phyloP scores from a whole-genome alignment of 768 basidiomycete genomes.

The Trichaptum fuscoviolaceum region DNA sequence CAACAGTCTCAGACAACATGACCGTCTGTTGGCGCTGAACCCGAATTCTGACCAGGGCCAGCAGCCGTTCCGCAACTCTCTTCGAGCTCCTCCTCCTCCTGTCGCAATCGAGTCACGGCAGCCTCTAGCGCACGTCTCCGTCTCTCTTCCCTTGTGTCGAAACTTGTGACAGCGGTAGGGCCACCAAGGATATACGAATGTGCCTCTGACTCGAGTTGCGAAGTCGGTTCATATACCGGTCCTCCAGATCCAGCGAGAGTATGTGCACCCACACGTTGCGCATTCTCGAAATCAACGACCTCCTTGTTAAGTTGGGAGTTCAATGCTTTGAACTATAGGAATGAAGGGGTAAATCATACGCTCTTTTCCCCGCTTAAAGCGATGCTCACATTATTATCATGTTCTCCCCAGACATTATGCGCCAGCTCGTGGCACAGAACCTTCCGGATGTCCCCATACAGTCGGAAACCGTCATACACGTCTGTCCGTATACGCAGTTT shows the following conservation, averaged over 20 bases:
- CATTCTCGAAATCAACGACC: constrained; percentile 61
- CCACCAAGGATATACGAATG: constrained; percentile 54
- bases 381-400: constrained; percentile 62
- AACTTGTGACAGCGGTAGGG: constrained; percentile 10
- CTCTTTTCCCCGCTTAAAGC: not conserved
- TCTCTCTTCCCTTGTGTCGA: constrained; percentile 53
- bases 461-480: constrained; percentile 64
- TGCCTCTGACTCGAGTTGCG: constrained; percentile 53
- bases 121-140: constrained; percentile 53
- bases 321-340: constrained; percentile 60
- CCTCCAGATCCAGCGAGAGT: constrained; percentile 37
- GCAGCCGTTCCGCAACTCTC: constrained; percentile 58
- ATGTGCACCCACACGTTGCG: constrained; percentile 48
- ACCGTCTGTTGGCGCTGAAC: not conserved
- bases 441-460: constrained; percentile 56
- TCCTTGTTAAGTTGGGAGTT: constrained; percentile 73
- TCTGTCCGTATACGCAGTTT: constrained; percentile 68
- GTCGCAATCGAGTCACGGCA: constrained; percentile 51
- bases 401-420: constrained; percentile 70
- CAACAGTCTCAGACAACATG: not conserved
- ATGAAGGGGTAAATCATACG: not conserved
- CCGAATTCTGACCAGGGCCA: not conserved
- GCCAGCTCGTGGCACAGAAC: constrained; percentile 76
- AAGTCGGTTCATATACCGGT: constrained; percentile 44
- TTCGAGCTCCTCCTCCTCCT: constrained; percentile 69